These are phyloP conservation scores for Stagonosporopsis vannaccii DNA, from an alignment of 2,329 filamentous ascomycete genomes.

Conservation along the genomic window DNA sequence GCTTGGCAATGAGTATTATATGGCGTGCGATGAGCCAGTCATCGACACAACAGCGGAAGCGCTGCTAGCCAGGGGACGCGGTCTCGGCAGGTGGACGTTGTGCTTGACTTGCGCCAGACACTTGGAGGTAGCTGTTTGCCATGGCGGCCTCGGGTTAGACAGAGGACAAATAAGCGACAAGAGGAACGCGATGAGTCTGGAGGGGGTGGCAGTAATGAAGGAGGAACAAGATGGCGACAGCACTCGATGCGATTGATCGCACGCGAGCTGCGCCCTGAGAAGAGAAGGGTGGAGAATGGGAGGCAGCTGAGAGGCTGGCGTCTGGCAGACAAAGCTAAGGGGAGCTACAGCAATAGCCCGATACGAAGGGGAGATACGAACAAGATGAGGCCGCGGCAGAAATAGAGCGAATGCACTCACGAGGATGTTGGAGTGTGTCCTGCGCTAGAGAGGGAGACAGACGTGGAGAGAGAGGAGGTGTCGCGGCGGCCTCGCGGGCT, in stretches of 20 bases:
- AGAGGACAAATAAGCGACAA: constrained; percentile 45
- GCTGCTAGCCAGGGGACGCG: constrained; percentile 27
- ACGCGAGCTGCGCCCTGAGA: constrained; percentile 40
- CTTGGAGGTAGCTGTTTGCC: constrained; percentile 52
- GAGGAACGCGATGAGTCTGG: constrained; percentile 39
- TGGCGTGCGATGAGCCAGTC: constrained; percentile 22
- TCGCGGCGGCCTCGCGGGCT: constrained; percentile 27
- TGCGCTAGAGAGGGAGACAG: constrained; percentile 32
- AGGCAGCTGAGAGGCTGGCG: constrained; percentile 38
- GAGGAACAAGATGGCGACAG: constrained; percentile 39
- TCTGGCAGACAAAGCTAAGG: constrained; percentile 42
- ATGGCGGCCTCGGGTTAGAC: constrained; percentile 51
- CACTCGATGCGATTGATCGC: constrained; percentile 43
- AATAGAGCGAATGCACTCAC: constrained; percentile 49
- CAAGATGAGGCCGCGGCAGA: constrained; percentile 34
- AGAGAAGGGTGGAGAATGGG: constrained; percentile 43
- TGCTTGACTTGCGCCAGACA: constrained; percentile 35
- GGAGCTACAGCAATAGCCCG: constrained; percentile 43
- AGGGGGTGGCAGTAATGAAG: constrained; percentile 32
- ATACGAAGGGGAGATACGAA: constrained; percentile 39
- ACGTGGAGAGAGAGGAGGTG: constrained; percentile 34
- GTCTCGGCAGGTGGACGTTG: constrained; percentile 36
- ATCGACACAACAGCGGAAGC: constrained; percentile 25
- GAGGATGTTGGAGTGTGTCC: constrained; percentile 44
- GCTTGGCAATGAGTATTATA: constrained; percentile 1